Percentiles rank a stretch among this genome's conserved stretches.
Evolutionary conservation across 352 stramenopile species (phyloP).

Genomic region (Phytophthora sp.): DNA sequence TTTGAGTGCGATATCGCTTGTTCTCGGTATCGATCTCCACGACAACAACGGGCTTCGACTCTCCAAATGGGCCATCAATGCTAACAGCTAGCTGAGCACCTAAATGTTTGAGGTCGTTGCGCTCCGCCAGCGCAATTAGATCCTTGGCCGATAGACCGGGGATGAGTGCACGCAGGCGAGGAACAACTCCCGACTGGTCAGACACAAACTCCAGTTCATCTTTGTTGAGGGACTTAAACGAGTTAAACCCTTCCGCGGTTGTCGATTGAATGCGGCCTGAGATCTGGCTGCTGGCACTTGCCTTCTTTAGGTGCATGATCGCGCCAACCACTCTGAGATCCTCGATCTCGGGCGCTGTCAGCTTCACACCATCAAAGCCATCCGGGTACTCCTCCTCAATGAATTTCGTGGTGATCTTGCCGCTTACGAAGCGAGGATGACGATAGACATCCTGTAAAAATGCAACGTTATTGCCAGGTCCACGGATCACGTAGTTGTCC

Average conservation of each 20-base stretch:
- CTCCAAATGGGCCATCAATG: slow-evolving; percentile 63
- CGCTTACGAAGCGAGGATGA: slow-evolving; percentile 89
- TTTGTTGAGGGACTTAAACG: slow-evolving; percentile 34
- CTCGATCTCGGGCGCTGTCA: slow-evolving; percentile 62
- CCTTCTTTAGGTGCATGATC: slow-evolving; percentile 73
- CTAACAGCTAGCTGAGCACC: slow-evolving; percentile 61
- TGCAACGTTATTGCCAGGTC: slow-evolving; percentile 94
- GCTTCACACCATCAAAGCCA: slow-evolving; percentile 89
- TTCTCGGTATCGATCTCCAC: slow-evolving; percentile 63
- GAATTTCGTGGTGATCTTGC: slow-evolving; percentile 97
- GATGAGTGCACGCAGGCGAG: slow-evolving; percentile 47
- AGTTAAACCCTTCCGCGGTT: neutral
- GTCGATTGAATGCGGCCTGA: slow-evolving; percentile 36
- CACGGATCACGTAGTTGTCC: slow-evolving; percentile 95
- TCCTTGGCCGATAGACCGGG: slow-evolving; percentile 34
- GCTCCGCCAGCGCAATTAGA: slow-evolving; percentile 53
- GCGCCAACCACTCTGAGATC: slow-evolving; percentile 80
- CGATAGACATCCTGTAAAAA: slow-evolving; percentile 95
- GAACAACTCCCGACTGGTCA: slow-evolving; percentile 39
- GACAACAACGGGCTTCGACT: slow-evolving; percentile 45
- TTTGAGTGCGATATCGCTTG: slow-evolving; percentile 40
- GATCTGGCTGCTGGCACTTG: slow-evolving; percentile 38
- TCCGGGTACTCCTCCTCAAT: slow-evolving; percentile 96
- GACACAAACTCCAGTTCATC: slow-evolving; percentile 51
- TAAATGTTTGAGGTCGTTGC: slow-evolving; percentile 44